Evolutionary conservation across 2,329 filamentous ascomycete species (phyloP).

Genomic region (Huntiella moniliformis): DNA sequence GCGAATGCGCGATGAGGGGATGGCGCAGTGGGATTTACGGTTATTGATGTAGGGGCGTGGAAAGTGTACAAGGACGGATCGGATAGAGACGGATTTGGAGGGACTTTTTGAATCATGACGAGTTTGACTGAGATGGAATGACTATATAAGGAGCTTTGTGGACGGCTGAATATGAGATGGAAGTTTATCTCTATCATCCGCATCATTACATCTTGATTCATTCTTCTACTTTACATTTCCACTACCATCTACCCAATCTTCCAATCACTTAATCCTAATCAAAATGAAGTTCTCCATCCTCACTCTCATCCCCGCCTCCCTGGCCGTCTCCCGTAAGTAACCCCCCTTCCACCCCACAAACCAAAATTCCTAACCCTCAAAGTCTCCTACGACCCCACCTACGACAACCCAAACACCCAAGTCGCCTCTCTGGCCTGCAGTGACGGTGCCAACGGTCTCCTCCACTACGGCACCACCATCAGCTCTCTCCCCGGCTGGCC

Average conservation of each 20-base stretch:
- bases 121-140: no score
- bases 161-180: no score
- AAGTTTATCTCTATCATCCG: background rate
- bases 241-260: background rate
- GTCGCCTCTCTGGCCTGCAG: constrained; percentile 45
- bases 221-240: constrained; percentile 1
- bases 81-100: no score
- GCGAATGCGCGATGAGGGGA: no score
- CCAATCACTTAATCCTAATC: constrained; percentile 1
- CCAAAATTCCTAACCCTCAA: constrained; percentile 7
- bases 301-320: constrained; percentile 21
- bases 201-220: background rate
- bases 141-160: no score
- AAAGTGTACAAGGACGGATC: background rate
- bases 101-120: no score
- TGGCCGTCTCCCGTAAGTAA: constrained; percentile 20
- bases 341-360: background rate
- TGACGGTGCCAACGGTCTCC: constrained; percentile 48
- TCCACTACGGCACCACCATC: constrained; percentile 35
- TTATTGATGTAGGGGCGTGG: no score
- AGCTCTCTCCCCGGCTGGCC: constrained; percentile 31
- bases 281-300: constrained; percentile 28
- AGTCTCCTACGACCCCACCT: constrained; percentile 56
- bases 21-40: no score
- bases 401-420: constrained; percentile 40